phyloP scores from a whole-genome alignment of 2,329 filamentous ascomycete genomes.

The Myriosclerotinia curreyana region DNA sequence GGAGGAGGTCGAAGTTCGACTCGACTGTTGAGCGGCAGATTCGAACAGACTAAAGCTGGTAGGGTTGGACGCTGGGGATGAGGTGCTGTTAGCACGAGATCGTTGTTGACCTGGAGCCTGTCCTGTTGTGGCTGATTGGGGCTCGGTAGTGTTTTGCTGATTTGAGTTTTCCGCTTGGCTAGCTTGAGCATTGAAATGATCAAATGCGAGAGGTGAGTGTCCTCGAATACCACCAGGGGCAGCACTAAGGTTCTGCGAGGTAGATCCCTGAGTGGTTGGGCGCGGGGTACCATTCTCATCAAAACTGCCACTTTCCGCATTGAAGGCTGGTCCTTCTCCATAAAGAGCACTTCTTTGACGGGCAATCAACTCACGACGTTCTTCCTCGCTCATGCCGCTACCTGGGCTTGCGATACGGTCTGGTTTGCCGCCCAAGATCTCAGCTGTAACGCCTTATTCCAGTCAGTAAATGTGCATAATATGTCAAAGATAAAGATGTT shows the following conservation, averaged over 20 bases:
- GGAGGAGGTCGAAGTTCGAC: constrained; percentile 80
- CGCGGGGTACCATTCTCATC: constrained; percentile 66
- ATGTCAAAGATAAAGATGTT: constrained; percentile 13
- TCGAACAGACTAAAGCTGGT: constrained; percentile 60
- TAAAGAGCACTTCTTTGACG: constrained; percentile 94
- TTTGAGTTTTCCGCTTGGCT: constrained; percentile 30
- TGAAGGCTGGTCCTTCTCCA: constrained; percentile 66
- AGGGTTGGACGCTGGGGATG: constrained; percentile 73
- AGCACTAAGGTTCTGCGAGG: constrained; percentile 57
- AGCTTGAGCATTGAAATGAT: constrained; percentile 54
- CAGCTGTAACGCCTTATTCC: constrained; percentile 58
- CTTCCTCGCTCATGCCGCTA: constrained; percentile 84
- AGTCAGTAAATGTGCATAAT: constrained; percentile 40
- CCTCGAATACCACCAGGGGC: constrained; percentile 63
- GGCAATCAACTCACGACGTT: constrained; percentile 91
- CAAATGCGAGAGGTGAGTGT: constrained; percentile 76
- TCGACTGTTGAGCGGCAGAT: constrained; percentile 61
- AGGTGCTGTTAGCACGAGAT: constrained; percentile 77
- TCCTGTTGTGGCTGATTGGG: constrained; percentile 47
- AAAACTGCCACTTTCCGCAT: constrained; percentile 61
- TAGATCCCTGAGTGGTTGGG: constrained; percentile 62
- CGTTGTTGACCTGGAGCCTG: constrained; percentile 42
- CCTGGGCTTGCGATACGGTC: constrained; percentile 82
- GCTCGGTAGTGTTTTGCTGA: constrained; percentile 43
- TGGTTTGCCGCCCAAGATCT: constrained; percentile 70